Base-by-base conservation (phyloP, 768 basidiomycete species). In the Hemileccinum rubropunctum region DNA sequence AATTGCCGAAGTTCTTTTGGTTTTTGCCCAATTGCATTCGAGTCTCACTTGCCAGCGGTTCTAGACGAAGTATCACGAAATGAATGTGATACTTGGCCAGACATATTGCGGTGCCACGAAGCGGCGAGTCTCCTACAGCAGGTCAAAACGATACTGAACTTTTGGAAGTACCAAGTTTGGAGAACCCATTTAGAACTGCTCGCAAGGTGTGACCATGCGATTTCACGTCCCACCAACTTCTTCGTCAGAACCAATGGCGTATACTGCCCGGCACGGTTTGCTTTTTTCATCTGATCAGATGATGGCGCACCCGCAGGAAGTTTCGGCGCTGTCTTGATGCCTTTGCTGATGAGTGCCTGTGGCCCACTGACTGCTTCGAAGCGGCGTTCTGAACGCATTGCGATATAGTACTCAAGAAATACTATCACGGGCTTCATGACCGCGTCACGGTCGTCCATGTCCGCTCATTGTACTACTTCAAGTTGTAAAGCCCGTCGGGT, bases 401-500 rank as follows among this genome's bases (percentile, higher is more conserved):
- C 7, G 23, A 17, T 38, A 33, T 35, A 23, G n/a, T 37, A n/a
- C 15, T 50, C n/a, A 18, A 37, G 23, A 36, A 39, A 43, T n/a
- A n/a, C 14, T 23, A 6, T 30, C 34, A 35, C 21, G 28, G 33
- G 38, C 18, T 54, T 54, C 50, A 42, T 54, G 12, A 26, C 47
- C 41, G 49, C 27, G 14, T 53, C n/a, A n/a, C n/a, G n/a, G n/a
- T n/a, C 38, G 9, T 30, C 23, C 17, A 30, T 37, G 40, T 40
- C 47, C 49, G 43, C 46, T 32, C 33, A 39, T 41, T 32, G 42
- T 23, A 30, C 42, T 18, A 23, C 35, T 18, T 35, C n/a, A n/a
- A n/a, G n/a, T n/a, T n/a, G 38, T 26, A 49, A 50, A 42, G 32
- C 33, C 45, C 28, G 33, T 33, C 28, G 17, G 30, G 40, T 28